These are phyloP conservation scores for Candida glucosophila DNA, from an alignment of 1,139 yeast species.

Conservation along the genomic window DNA sequence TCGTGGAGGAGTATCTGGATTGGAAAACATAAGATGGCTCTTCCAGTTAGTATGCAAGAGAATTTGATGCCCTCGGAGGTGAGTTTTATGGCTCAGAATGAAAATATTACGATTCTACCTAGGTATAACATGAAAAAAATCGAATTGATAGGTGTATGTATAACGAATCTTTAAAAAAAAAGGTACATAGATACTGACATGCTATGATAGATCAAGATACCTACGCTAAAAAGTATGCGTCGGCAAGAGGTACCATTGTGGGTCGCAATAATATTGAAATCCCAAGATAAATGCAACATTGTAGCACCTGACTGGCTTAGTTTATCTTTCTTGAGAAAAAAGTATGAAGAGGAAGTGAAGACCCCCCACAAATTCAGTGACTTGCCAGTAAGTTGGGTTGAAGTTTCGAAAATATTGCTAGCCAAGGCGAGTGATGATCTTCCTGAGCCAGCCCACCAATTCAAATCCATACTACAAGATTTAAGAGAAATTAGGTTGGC, in stretches of 20 bases:
- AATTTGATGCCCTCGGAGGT: constrained; percentile 73
- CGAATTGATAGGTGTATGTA: constrained; percentile 52
- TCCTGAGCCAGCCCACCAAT: constrained; percentile 51
- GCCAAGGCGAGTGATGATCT: constrained; percentile 70
- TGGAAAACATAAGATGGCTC: constrained; percentile 46
- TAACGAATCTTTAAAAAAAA: neutral
- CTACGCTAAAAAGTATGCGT: constrained; percentile 58
- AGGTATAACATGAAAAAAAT: constrained; percentile 59
- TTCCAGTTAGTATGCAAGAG: constrained; percentile 47
- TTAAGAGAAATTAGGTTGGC: constrained; percentile 74
- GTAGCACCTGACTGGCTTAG: constrained; percentile 87
- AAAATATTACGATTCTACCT: constrained; percentile 63
- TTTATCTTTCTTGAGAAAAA: constrained; percentile 42
- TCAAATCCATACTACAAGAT: constrained; percentile 71
- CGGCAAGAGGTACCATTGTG: constrained; percentile 73
- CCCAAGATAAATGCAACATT: constrained; percentile 79
- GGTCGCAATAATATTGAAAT: constrained; percentile 77
- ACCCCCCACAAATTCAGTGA: constrained; percentile 53
- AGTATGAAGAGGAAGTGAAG: constrained; percentile 61
- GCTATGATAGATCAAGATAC: constrained; percentile 32
- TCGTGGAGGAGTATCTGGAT: no score
- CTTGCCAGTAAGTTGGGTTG: constrained; percentile 87
- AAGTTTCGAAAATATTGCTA: constrained; percentile 60
- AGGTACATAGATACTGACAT: constrained; percentile 5
- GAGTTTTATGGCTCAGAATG: constrained; percentile 80